Base-by-base conservation (phyloP, 345 rosid species). In the Bruguiera parviflora region DNA sequence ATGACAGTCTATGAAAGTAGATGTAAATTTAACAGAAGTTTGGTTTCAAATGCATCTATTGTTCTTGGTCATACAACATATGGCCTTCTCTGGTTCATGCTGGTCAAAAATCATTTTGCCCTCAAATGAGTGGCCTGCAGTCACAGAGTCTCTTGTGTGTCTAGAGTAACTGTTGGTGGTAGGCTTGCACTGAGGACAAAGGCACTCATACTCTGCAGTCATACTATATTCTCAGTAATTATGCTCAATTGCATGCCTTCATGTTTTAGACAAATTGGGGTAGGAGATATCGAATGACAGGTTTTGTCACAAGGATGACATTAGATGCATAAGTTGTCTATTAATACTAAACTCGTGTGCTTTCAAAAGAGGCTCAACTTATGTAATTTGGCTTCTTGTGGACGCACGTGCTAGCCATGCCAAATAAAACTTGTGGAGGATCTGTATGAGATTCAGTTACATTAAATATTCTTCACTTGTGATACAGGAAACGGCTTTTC, bases 401-500 rank as follows among this genome's bases (percentile, higher is more conserved):
- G 27, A 25, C 27, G 5, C 25, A 39, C 11, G 47, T 39, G 47
- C 47, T 39, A 39, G 15, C 47, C 47, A 39, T 11, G 47, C 47
- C 11, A 16, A 9, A 39, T 39, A 39, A 39, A 37, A 39, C 3
- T 39, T 39, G 15, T 39, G 47, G 47, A 39, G 16, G 47, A 39
- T 39, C 47, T 39, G 0, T 9, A 9, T 10, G 16, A 39, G 47
- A 39, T 39, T 39, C 5, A 22, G 58, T 55, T 55, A 8, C 8
- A 2, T 9, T n/a, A 21, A 25, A 6, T 66, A 33, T 24, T 21
- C 43, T 63, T 63, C 5, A 27, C 35, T 64, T 71, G 49, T 46
- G 68, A 64, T 81, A 81, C 87, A 92, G 96, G 92, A 88, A 90
- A 67, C 80, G 85, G 13, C 95, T 92, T 71, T 88, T 90, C 78